Evolutionary conservation across 352 stramenopile genomes (phyloP), one percentile per base, ranked within the genome.

Genomic region (Globisporangium spiculum): DNA sequence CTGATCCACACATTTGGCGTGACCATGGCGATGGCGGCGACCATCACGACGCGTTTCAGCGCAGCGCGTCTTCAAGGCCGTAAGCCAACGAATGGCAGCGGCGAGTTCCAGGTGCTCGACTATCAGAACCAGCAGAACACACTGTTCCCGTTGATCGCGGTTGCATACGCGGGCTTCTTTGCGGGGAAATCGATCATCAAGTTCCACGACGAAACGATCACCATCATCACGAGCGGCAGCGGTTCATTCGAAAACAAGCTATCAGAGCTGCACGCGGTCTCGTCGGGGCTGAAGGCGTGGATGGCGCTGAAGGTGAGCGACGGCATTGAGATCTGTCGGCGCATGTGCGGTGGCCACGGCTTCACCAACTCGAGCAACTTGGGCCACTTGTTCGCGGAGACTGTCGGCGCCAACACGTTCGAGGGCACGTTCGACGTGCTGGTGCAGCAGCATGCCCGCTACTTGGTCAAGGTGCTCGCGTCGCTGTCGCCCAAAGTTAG

Each of bases 341-440:
- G 74, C 20, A 34, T 78, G 16, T 83, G 76, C 9, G 66, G 70
- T 6, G 60, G 70, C 20, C 66, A 73, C 60, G 60, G 66, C 22
- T 73, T 68, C 34, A 57, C 65, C 22, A 38, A 68, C 24, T 70
- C 60, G 22, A 71, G 62, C 57, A 71, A 71, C 41, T 32, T 75
- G 24, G 53, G 57, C 22, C 75, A 82, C 46, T 66, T 81, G 27
- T 74, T 70, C 34, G 59, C 44, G 10, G 76, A 83, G 65, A 71
- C 69, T 1, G 77, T 90, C 2, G 79, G 80, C 24, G 74, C 79
- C 7, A 78, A 62, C 59, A 93, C 85, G 14, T 89, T 76, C 65
- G 83, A 93, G 78, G 85, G 83, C 22, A 93, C 83, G 24, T 86
- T 83, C 53, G 82, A 93, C 66, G 83, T 93, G 61, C 74, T 93